Evolutionary conservation across 2,329 filamentous ascomycete genomes (phyloP).

Genomic region (Pseudocercospora fijiensis): DNA sequence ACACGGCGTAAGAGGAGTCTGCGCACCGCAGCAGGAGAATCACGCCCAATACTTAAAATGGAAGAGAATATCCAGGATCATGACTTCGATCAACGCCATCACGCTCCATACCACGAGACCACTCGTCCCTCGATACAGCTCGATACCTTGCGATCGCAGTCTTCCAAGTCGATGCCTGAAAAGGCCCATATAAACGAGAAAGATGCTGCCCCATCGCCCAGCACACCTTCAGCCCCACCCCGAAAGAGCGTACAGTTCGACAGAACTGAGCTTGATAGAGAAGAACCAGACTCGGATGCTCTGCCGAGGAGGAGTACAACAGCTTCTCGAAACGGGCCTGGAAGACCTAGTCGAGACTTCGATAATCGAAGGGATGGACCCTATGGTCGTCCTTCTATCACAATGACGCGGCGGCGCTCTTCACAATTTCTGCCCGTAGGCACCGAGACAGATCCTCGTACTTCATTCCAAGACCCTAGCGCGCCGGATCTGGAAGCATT

Average conservation of each 20-base stretch:
- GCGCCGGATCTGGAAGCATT: constrained; percentile 20
- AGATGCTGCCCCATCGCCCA: neutral
- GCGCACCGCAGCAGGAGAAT: neutral
- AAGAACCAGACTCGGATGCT: constrained; percentile 21
- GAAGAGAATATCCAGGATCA: constrained; percentile 31
- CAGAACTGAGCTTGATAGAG: constrained; percentile 21
- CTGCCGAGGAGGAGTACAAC: constrained; percentile 18
- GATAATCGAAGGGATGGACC: constrained; percentile 36
- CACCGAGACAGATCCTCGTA: constrained; percentile 5
- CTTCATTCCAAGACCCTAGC: constrained; percentile 11
- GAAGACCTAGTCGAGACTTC: constrained; percentile 33
- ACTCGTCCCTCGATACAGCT: constrained; percentile 19
- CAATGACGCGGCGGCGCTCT: constrained; percentile 34
- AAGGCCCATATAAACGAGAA: neutral
- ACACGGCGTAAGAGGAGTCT: neutral
- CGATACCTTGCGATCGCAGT: constrained; percentile 1
- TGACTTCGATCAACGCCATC: constrained; percentile 39
- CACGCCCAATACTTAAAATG: constrained; percentile 17
- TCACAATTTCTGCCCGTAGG: constrained; percentile 12
- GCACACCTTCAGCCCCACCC: neutral
- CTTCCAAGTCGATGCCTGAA: neutral
- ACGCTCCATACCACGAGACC: constrained; percentile 32
- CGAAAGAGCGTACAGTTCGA: constrained; percentile 22
- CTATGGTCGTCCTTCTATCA: constrained; percentile 36
- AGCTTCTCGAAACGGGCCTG: constrained; percentile 21